Evolutionary conservation across 1,139 yeast genomes (phyloP), one percentile per base, ranked within the genome.

Genomic region (Eremothecium sinecaudum): DNA sequence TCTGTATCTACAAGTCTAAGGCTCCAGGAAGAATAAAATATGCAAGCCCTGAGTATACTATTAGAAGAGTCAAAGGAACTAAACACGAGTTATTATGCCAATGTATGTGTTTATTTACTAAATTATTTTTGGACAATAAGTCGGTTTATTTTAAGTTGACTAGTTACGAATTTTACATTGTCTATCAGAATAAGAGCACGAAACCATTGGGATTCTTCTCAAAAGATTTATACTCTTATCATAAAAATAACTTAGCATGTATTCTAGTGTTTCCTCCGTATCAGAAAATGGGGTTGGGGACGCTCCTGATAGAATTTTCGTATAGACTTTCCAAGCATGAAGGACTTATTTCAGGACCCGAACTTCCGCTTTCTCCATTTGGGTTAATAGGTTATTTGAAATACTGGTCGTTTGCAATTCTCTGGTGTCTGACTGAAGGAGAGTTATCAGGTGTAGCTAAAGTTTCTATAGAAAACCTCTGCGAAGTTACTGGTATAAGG

Each of bases 191-290:
- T 8, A 58, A 53, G 1, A 43, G 54, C 33, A 43, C 47, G 30
- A 52, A 66, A 31, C 86, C 92, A 5, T 74, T 86, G 79, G 98
- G 97, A 1, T 90, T 84, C 53, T 90, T 84, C 50, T 86, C 96
- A 15, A 82, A 83, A 46, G 98, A 90, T 51, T 61, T 79, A 30
- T 65, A 80, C 1, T 78, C 95, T 0, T 83, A 87, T 74, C 92
- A 83, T 37, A 71, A 73, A 37, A 82, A 86, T 51, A 90, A 90
- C 53, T 62, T 90, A 32, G 95, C 96, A 1, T 90, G 97, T 53
- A 81, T 90, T 16, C 69, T 93, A 46, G 74, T 84, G 3, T 82
- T 90, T 43, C 98, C 98, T 0, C 96, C 95, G 1, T 90, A 75
- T 53, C 98, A 90, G 53, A 66, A 84, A 37, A 69, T 71, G 24